A percentile compares a stretch with the other conserved stretches of the same genome.
phyloP scores from a whole-genome alignment of 805 yeast genomes.

The Candida alai region DNA sequence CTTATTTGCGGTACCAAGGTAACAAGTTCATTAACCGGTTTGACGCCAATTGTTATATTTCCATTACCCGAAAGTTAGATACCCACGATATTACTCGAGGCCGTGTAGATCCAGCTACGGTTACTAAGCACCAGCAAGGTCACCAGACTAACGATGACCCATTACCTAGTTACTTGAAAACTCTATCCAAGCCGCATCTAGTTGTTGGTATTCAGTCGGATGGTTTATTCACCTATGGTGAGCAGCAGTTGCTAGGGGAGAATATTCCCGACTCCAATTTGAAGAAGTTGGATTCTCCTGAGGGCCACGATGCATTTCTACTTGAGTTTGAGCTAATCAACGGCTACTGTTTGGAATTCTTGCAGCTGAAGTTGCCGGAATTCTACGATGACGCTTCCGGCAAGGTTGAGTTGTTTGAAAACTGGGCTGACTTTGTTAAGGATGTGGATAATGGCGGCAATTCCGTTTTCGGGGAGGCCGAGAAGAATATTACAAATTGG shows the following conservation, averaged over 20 bases:
- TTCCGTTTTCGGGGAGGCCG: slow-evolving; percentile 90
- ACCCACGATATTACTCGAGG: slow-evolving; percentile 92
- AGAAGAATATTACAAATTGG: slow-evolving; percentile 87
- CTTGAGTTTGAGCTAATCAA: slow-evolving; percentile 85
- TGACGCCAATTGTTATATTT: slow-evolving; percentile 95
- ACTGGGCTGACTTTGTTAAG: slow-evolving; percentile 39
- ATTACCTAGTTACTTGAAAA: slow-evolving; percentile 51
- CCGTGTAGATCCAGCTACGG: slow-evolving; percentile 35
- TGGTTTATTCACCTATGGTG: slow-evolving; percentile 87
- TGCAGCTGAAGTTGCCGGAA: slow-evolving; percentile 53
- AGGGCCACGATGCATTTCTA: slow-evolving; percentile 96
- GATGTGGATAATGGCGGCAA: slow-evolving; percentile 45
- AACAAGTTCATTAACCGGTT: slow-evolving; percentile 83
- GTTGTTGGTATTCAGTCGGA: slow-evolving; percentile 89
- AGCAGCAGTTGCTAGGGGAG: slow-evolving; percentile 80
- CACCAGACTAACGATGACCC: slow-evolving; percentile 17
- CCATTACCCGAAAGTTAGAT: slow-evolving; percentile 89
- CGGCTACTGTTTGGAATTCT: slow-evolving; percentile 60
- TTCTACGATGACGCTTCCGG: slow-evolving; percentile 43
- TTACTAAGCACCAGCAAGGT: background rate
- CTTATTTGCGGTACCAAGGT: slow-evolving; percentile 91
- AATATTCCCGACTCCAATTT: slow-evolving; percentile 66
- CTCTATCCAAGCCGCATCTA: slow-evolving; percentile 70
- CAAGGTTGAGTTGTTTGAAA: slow-evolving; percentile 40
- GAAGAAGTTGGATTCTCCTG: slow-evolving; percentile 80